Evolutionary conservation across 129 eudicot genomes (phyloP), one percentile per base, ranked within the genome.

Genomic region (Escallonia herrerae): DNA sequence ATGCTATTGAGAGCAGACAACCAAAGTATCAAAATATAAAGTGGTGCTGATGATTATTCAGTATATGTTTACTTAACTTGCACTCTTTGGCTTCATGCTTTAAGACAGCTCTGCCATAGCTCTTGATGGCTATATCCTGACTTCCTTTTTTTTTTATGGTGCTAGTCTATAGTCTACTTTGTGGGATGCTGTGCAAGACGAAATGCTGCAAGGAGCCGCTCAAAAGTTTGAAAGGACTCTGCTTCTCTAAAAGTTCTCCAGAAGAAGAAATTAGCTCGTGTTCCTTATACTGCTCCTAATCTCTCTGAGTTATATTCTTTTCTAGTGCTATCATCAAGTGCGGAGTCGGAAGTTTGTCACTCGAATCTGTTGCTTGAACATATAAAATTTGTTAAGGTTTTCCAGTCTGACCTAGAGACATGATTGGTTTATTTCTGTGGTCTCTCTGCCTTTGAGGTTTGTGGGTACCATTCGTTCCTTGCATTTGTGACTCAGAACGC

Each of bases 131-230:
- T 45, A 45, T 45, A 45, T 56, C 13, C 71, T 72, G 50, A 66
- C 66, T 67, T 70, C 9, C 6, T 7, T 64, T 48, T 64, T 48
- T 64, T 52, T 50, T 38, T 43, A 12, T 75, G n/a, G 13, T 58
- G 43, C 10, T 81, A 87, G 98, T 80, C 95, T 8, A 73, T 81
- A 64, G 64, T 87, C 64, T 91, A 91, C 85, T 87, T 91, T 60
- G 90, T 91, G 60, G 96, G 97, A 67, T 87, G 96, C 62, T 91
- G 95, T 72, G 96, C 97, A 44, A 81, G 96, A 80, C 75, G 86
- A 70, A 77, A 85, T 73, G 98, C 98, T 60, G 84, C 84, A 13
- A 66, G 81, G 22, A 80, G 72, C 50, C 58, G 58, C 72, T 76
- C 84, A 4, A 91, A 91, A 85, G 77, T 73, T 74, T 87, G 78